phyloP scores from a whole-genome alignment of 1,284 basidiomycete species.

The Volvariella volvacea region DNA sequence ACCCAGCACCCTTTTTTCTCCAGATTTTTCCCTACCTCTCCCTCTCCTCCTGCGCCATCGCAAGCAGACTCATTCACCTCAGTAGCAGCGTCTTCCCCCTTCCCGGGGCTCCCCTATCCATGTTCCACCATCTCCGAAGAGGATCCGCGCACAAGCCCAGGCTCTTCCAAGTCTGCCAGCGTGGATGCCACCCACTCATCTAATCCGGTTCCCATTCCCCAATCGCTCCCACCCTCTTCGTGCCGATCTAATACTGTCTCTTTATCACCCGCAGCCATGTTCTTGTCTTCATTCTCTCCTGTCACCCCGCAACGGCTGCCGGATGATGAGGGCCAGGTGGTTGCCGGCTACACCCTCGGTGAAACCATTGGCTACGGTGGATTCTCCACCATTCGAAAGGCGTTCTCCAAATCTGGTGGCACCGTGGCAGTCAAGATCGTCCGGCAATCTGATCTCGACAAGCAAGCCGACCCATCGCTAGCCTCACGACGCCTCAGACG shows the following conservation, averaged over 20 bases:
- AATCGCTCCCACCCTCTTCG: conserved; percentile 4
- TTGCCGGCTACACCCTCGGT: conserved; percentile 75
- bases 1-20: neutral
- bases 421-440: conserved; percentile 82
- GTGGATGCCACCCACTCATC: no score
- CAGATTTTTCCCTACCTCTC: neutral
- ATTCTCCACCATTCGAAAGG: conserved; percentile 82
- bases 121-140: no score
- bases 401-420: conserved; percentile 59
- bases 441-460: conserved; percentile 44
- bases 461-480: conserved; percentile 38
- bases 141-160: no score
- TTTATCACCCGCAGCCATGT: conserved; percentile 71
- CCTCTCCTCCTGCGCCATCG: neutral
- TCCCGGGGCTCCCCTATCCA: no score
- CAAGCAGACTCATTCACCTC: no score
- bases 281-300: conserved; percentile 62
- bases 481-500: conserved; percentile 59
- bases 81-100: no score
- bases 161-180: no score
- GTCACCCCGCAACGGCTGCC: conserved; percentile 22
- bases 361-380: conserved; percentile 77
- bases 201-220: neutral
- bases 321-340: conserved; percentile 52
- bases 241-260: conserved; percentile 14